Base-by-base conservation (phyloP, 768 basidiomycete species). In the Collybiopsis confluens region DNA sequence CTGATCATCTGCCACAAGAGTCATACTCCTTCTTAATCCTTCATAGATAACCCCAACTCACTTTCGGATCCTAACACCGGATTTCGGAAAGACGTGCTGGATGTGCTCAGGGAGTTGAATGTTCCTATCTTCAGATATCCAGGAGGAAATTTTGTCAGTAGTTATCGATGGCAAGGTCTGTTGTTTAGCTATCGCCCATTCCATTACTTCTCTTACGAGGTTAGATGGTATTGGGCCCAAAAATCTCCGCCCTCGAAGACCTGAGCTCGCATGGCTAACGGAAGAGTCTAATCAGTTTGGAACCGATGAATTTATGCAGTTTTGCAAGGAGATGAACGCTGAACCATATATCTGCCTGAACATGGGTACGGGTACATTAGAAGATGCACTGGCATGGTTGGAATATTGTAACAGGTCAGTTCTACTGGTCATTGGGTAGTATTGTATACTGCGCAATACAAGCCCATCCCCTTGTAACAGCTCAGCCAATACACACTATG, bases 241-340 rank as follows among this genome's bases (percentile, higher is more conserved):
- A 35, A 71, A 73, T 27, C 55, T 68, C 11, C 71, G 82, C 28
- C 79, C 78, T 30, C 75, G 78, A 27, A 67, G 81, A 20, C 79
- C 80, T 15, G 82, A 85, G 63, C 73, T 83, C 15, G 83, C 83
- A 0, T 85, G 82, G 83, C 62, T 79, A 46, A 73, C 72, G 1
- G 78, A 81, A 56, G 82, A 85, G 63, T 77, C 77, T 61, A 85
- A 85, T 57, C 72, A 74, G 61, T 83, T 85, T 56, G 83, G 82
- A 13, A 83, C 82, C 2, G 70, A 77, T 50, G 73, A 79, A 60
- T 83, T 83, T 61, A 79, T 83, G 42, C 66, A 73, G 50, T 85
- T 81, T 73, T 81, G 78, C 56, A 70, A 74, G 10, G 70, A 65
- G 13, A 66, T 79, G 1, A 75, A 73, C 5, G 74, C 75, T 10